These are phyloP conservation scores for Coprinopsis sp. DNA, from an alignment of 768 basidiomycete genomes.

Conservation along the genomic window DNA sequence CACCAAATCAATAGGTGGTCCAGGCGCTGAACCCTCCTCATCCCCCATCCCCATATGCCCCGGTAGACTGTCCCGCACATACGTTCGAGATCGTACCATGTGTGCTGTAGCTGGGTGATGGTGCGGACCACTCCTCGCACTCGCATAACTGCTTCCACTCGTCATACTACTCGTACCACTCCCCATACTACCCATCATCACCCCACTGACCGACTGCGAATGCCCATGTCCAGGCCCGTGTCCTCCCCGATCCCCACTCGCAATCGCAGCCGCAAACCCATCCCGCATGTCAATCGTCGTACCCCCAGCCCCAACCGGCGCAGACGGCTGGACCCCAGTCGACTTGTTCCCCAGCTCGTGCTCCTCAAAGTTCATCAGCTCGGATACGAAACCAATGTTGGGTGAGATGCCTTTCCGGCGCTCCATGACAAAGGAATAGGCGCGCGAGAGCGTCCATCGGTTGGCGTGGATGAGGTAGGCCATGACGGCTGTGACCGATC, in stretches of 20 bases:
- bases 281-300: constrained; percentile 18
- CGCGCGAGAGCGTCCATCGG: constrained; percentile 90
- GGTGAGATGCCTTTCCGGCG: constrained; percentile 93
- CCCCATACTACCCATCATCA: no score
- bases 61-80: constrained; percentile 73
- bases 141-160: background rate
- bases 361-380: constrained; percentile 96
- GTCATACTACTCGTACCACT: no score
- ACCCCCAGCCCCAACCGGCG: constrained; percentile 14
- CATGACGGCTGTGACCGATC: constrained; percentile 94
- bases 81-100: constrained; percentile 40
- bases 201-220: no score
- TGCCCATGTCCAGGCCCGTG: no score
- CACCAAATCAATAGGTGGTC: constrained; percentile 32
- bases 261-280: constrained; percentile 19
- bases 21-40: constrained; percentile 31
- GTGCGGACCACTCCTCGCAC: background rate
- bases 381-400: constrained; percentile 96
- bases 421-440: constrained; percentile 89
- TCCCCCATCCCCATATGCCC: constrained; percentile 38
- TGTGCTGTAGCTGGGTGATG: no score
- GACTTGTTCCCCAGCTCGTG: constrained; percentile 78
- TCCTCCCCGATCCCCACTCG: constrained; percentile 1
- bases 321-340: constrained; percentile 54
- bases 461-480: constrained; percentile 97